These are phyloP conservation scores for Sorghum bicolor DNA, from an alignment of 176 grass and related monocot species.

Conservation along the genomic window Sorghum_bicolor_NCBIv3 NC_012878.2:57575001-57575500, in stretches of 20 bases:
- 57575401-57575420: background rate
- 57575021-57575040: conserved; percentile 80
- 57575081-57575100: background rate
- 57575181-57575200: conserved; percentile 69
- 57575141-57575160: background rate
- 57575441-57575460: conserved; percentile 4
- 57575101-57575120: conserved; percentile 2
- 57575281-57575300: conserved; percentile 24
- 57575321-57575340: background rate
- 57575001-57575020: conserved; percentile 73
- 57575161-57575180: conserved; percentile 55
- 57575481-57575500: conserved; percentile 12
- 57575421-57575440: background rate
- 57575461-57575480: conserved; percentile 35
- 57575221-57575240: conserved; percentile 43
- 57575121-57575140: background rate
- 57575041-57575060: conserved; percentile 51
- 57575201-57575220: conserved; percentile 45
- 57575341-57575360: background rate
- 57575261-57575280: conserved; percentile 58
- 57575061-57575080: background rate
- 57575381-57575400: background rate
- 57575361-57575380: background rate
- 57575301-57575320: background rate
- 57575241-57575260: conserved; percentile 61